These are phyloP conservation scores for Atkinsonella texensis DNA, from an alignment of 2,329 filamentous ascomycete genomes.

Conservation along the genomic window DNA sequence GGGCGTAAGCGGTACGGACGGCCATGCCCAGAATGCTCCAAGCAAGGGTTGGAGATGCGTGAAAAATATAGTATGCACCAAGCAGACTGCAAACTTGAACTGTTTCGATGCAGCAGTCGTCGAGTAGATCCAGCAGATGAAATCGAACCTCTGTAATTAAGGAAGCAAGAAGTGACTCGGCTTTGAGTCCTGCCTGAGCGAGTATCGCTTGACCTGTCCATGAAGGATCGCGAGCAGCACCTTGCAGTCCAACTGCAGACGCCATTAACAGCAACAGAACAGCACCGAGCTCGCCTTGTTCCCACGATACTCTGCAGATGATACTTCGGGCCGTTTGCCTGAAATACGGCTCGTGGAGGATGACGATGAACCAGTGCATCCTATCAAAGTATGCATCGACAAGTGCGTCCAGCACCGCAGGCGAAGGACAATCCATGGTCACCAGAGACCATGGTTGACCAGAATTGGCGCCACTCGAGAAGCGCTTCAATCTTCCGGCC, in stretches of 20 bases:
- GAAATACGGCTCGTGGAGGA: conserved; percentile 12
- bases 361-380: conserved; percentile 12
- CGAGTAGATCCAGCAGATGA: conserved; percentile 4
- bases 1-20: conserved; percentile 10
- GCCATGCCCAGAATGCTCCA: conserved; percentile 8
- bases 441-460: conserved; percentile 1
- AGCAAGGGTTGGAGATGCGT: conserved; percentile 3
- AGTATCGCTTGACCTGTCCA: conserved; percentile 10
- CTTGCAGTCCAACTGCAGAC: conserved; percentile 9
- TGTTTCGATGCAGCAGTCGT: conserved; percentile 5
- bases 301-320: conserved; percentile 7
- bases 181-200: background rate
- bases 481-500: background rate
- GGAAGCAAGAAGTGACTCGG: background rate
- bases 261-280: conserved; percentile 8
- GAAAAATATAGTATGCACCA: conserved; percentile 3
- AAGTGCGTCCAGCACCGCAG: background rate
- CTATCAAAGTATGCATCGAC: conserved; percentile 11
- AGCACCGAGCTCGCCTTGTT: conserved; percentile 7
- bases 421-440: conserved; percentile 2
- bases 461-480: background rate
- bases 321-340: conserved; percentile 1
- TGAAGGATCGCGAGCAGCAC: conserved; percentile 8
- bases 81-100: conserved; percentile 4
- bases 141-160: conserved; percentile 1